These are phyloP conservation scores for Hortiboletus flavorubellus DNA, from an alignment of 768 basidiomycete genomes.

Conservation along the genomic window DNA sequence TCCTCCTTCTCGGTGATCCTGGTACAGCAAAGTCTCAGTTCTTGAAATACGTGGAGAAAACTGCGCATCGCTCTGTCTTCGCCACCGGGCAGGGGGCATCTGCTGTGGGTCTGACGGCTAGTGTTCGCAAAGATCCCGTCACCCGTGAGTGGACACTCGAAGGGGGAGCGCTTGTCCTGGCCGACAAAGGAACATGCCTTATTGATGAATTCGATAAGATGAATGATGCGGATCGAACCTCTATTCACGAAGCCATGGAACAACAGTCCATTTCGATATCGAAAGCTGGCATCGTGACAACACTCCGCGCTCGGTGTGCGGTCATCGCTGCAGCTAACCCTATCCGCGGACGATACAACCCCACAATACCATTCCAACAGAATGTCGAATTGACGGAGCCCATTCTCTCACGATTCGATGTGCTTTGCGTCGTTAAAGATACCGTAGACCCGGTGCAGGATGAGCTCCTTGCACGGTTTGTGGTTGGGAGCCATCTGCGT, in stretches of 20 bases:
- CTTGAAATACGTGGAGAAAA: conserved; percentile 98
- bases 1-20: conserved; percentile 94
- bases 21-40: conserved; percentile 99
- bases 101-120: conserved; percentile 97
- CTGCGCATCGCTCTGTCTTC: conserved; percentile 95
- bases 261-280: conserved; percentile 99
- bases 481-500: conserved; percentile 94
- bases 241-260: conserved; percentile 99
- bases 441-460: conserved; percentile 96
- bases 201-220: conserved; percentile 99
- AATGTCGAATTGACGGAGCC: conserved; percentile 99
- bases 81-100: conserved; percentile 98
- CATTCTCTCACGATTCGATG: conserved; percentile 96
- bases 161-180: conserved; percentile 96
- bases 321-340: conserved; percentile 99
- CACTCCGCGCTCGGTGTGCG: conserved; percentile 94
- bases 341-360: conserved; percentile 94
- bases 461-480: conserved; percentile 93
- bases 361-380: conserved; percentile 96
- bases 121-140: conserved; percentile 97
- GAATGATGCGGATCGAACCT: conserved; percentile 97
- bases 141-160: conserved; percentile 99
- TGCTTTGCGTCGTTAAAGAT: conserved; percentile 97
- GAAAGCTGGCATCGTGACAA: conserved; percentile 98
- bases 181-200: conserved; percentile 95